Conservation (phyloP, 768 basidiomycete species). For the Phylloporus sp. region DNA sequence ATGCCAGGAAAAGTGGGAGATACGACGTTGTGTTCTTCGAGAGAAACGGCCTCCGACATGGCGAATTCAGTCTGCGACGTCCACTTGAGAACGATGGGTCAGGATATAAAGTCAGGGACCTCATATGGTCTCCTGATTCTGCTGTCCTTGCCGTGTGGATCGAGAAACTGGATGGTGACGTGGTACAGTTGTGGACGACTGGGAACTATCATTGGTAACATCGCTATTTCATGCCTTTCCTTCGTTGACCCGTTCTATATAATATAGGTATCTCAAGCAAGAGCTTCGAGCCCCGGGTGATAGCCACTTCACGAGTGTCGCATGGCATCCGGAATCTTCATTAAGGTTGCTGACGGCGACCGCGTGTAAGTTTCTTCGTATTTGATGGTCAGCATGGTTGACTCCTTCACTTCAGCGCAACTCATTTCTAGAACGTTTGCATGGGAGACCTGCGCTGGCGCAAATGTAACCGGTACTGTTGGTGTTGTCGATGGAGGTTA, state of each 20-base stretch:
- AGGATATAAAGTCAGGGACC: constrained; percentile 69
- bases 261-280: constrained; percentile 84
- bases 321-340: constrained; percentile 86
- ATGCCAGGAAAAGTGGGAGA: constrained; percentile 57
- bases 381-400: neutral
- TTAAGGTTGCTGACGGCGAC: constrained; percentile 64
- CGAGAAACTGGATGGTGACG: constrained; percentile 59
- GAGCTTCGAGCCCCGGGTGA: constrained; percentile 56
- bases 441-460: constrained; percentile 79
- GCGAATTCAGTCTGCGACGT: constrained; percentile 69
- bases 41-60: constrained; percentile 88
- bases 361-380: constrained; percentile 41
- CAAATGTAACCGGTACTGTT: constrained; percentile 77
- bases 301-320: constrained; percentile 63
- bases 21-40: constrained; percentile 95
- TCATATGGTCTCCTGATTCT: constrained; percentile 88
- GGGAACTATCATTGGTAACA: constrained; percentile 91
- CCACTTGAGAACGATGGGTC: constrained; percentile 38
- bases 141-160: constrained; percentile 83
- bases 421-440: constrained; percentile 58
- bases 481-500: constrained; percentile 86
- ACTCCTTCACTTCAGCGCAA: constrained; percentile 33
- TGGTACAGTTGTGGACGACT: constrained; percentile 92
- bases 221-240: neutral
- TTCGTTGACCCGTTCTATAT: constrained; percentile 2